A percentile compares a stretch with the other conserved stretches of the same genome.
These are phyloP conservation scores for Citrullus colocynthis DNA, from an alignment of 306 rosid species.

Conservation along the genomic window DNA sequence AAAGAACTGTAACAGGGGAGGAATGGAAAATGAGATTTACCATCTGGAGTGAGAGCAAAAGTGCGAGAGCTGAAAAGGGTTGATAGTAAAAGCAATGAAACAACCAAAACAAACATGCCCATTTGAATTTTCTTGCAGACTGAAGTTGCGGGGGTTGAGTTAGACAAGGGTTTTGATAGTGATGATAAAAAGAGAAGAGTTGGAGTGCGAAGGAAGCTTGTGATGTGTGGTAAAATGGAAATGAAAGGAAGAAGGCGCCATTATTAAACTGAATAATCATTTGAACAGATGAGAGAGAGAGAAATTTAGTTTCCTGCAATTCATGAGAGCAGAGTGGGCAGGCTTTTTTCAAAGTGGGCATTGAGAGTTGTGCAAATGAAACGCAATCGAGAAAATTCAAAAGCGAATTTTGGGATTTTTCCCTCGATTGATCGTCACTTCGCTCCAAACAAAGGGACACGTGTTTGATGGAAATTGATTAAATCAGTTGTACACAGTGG, in stretches of 20 bases:
- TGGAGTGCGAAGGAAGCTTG: neutral
- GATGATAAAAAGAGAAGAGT: neutral
- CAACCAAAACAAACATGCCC: slow-evolving; percentile 21
- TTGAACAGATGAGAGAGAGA: slow-evolving; percentile 1
- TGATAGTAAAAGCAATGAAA: slow-evolving; percentile 20
- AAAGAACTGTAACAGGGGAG: neutral
- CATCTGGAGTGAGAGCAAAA: slow-evolving; percentile 65
- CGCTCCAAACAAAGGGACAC: neutral
- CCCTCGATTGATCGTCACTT: neutral
- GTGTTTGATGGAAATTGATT: neutral
- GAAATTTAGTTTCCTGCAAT: neutral
- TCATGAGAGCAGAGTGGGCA: slow-evolving; percentile 6
- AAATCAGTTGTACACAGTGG: neutral
- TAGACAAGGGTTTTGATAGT: neutral
- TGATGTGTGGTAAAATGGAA: neutral
- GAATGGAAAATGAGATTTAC: slow-evolving; percentile 23
- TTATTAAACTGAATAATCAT: slow-evolving; percentile 7
- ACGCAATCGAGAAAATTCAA: slow-evolving; percentile 6
- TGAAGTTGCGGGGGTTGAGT: neutral
- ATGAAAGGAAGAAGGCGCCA: neutral
- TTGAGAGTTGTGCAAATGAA: slow-evolving; percentile 7
- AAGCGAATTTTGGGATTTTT: neutral
- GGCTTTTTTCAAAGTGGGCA: slow-evolving; percentile 10
- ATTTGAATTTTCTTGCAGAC: slow-evolving; percentile 18
- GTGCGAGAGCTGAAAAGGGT: slow-evolving; percentile 23